A percentile compares a stretch with the other conserved stretches of the same genome.
Evolutionary conservation across 768 basidiomycete species (phyloP).

Genomic region (Russula emetica): DNA sequence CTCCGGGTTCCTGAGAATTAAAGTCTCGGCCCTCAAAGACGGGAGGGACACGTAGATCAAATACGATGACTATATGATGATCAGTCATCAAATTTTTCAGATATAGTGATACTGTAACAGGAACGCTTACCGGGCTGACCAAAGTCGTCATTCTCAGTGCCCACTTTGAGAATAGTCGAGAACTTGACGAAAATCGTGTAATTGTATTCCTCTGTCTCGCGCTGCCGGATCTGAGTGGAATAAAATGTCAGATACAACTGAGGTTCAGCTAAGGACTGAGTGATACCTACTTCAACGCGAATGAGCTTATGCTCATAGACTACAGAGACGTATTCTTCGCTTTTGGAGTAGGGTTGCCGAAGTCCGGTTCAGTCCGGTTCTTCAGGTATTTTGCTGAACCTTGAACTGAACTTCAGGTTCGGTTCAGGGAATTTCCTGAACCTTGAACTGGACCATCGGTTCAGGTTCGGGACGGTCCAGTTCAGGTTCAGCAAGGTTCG

Average conservation of each 20-base stretch:
- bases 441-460: no score
- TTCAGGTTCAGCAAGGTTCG: no score
- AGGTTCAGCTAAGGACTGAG: no score
- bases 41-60: slow-evolving; percentile 46
- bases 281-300: slow-evolving; percentile 48
- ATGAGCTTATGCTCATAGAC: slow-evolving; percentile 68
- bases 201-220: slow-evolving; percentile 16
- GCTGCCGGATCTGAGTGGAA: slow-evolving; percentile 15
- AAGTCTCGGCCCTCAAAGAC: slow-evolving; percentile 56
- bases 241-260: neutral
- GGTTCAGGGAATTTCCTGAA: no score
- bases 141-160: slow-evolving; percentile 1
- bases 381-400: no score
- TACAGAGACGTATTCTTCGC: slow-evolving; percentile 53
- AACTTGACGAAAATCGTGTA: slow-evolving; percentile 20
- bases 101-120: neutral
- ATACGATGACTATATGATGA: slow-evolving; percentile 14
- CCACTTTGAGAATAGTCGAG: slow-evolving; percentile 23
- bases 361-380: no score
- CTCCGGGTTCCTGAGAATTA: no score
- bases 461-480: no score
- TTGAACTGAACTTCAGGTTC: no score
- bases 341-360: no score
- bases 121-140: slow-evolving; percentile 9
- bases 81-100: neutral